Base-by-base conservation (phyloP, 2,329 filamentous ascomycete genomes). In the Talaromyces sp. region DNA sequence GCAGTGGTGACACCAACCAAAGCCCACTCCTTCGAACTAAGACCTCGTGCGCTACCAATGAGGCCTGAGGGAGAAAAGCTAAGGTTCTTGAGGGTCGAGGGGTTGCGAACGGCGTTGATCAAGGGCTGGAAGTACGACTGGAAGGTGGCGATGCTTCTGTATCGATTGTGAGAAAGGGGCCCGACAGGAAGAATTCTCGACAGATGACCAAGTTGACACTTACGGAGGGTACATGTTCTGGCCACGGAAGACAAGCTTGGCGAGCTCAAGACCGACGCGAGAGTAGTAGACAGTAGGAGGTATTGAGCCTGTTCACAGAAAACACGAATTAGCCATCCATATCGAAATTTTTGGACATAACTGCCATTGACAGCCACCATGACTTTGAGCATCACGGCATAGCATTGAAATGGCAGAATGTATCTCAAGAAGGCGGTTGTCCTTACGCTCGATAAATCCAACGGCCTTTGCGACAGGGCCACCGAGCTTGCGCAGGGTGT, bases 151-250 rank as follows among this genome's bases (percentile, higher is more conserved):
- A 90, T 64, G 70, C 88, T 88, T 66, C 93, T 96, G 72, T 59
- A 19, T 51, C 29, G 32, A n/a, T 55, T 35, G 55, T 38, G 5
- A 52, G 58, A 56, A 62, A 60, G 26, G 59, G 55, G 31, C 41
- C 41, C 32, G 26, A 43, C 31, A 41, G 11, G 41, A 38, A 38
- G 27, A 14, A n/a, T 27, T 27, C 59, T 13, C 29, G 56, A 58
- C 49, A 56, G 26, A 29, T 59, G 55, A 52, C n/a, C 10, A 54
- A 7, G 7, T 31, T 57, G 29, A 50, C 56, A 82, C 93, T 87
- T 89, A 99, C 95, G 95, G 95, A 80, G 91, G 92, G 74, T 84
- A 82, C 92, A 99, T 97, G 81, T 89, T 90, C 80, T 93, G 92
- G 77, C 87, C 88, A 71, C 86, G 86, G 82, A 92, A 91, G 68